These are phyloP conservation scores for Lunasporangiospora selenospora DNA, from an alignment of 192 early-diverging fungal species.

Conservation along the genomic window DNA sequence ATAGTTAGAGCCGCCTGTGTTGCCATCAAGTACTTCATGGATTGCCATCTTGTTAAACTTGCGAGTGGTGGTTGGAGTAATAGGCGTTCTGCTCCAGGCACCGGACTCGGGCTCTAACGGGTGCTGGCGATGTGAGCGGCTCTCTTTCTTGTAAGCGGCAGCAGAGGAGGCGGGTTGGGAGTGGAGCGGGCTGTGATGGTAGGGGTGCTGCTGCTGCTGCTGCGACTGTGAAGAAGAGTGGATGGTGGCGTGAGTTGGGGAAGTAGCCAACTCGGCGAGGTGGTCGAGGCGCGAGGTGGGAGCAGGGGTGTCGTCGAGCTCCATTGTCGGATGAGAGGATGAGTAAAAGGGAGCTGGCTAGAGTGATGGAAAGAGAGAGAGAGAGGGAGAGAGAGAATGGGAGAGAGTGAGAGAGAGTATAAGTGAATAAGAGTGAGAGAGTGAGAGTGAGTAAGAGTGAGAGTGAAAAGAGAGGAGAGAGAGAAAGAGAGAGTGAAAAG, in stretches of 20 bases:
- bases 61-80: slow-evolving; percentile 39
- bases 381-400: background rate
- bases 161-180: slow-evolving; percentile 4
- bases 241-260: slow-evolving; percentile 25
- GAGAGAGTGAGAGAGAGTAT: background rate
- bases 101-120: slow-evolving; percentile 28
- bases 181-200: slow-evolving; percentile 7
- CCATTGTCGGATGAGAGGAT: slow-evolving; percentile 19
- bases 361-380: background rate
- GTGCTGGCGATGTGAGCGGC: background rate
- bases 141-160: slow-evolving; percentile 8
- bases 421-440: background rate
- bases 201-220: background rate
- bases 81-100: slow-evolving; percentile 36
- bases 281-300: slow-evolving; percentile 42
- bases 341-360: background rate
- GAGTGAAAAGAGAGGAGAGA: background rate
- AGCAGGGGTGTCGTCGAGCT: slow-evolving; percentile 39
- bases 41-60: slow-evolving; percentile 48
- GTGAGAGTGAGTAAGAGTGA: background rate
- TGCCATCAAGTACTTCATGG: slow-evolving; percentile 37
- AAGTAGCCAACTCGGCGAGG: slow-evolving; percentile 43
- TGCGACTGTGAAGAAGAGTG: slow-evolving; percentile 7
- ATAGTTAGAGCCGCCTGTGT: background rate
- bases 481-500: background rate